Conservation (phyloP, 2,329 filamentous ascomycete species). For the Diaporthe sp. region DNA sequence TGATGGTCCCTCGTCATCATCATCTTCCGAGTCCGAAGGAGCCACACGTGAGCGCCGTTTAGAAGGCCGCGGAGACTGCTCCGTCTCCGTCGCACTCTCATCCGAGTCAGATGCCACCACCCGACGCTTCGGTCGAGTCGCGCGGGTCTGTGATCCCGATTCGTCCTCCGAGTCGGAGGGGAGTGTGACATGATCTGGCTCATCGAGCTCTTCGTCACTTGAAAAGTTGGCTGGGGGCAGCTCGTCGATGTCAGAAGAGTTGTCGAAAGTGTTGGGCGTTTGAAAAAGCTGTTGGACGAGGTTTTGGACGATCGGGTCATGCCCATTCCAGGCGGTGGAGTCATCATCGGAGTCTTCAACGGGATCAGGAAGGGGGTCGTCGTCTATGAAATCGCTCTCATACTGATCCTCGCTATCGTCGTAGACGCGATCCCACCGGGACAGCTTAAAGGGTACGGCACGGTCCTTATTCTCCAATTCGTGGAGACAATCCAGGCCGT, state of each 20-base stretch:
- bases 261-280: not conserved
- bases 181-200: not conserved
- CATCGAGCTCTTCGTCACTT: not conserved
- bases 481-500: slow-evolving; percentile 35
- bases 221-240: slow-evolving; percentile 23
- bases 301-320: not conserved
- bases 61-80: not conserved
- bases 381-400: slow-evolving; percentile 56
- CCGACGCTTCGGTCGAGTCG: not conserved
- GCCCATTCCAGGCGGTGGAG: no score
- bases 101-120: slow-evolving; percentile 28
- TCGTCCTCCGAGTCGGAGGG: slow-evolving; percentile 5
- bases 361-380: slow-evolving; percentile 47
- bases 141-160: not conserved
- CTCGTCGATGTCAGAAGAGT: not conserved
- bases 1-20: not conserved
- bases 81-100: slow-evolving; percentile 14
- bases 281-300: not conserved
- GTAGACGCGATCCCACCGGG: slow-evolving; percentile 38
- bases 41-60: not conserved
- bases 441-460: slow-evolving; percentile 25
- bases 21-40: slow-evolving; percentile 28
- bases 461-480: slow-evolving; percentile 31
- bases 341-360: not conserved
- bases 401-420: slow-evolving; percentile 49